phyloP scores from a whole-genome alignment of 306 rosid genomes.

The Dryas alaskensis region DNA sequence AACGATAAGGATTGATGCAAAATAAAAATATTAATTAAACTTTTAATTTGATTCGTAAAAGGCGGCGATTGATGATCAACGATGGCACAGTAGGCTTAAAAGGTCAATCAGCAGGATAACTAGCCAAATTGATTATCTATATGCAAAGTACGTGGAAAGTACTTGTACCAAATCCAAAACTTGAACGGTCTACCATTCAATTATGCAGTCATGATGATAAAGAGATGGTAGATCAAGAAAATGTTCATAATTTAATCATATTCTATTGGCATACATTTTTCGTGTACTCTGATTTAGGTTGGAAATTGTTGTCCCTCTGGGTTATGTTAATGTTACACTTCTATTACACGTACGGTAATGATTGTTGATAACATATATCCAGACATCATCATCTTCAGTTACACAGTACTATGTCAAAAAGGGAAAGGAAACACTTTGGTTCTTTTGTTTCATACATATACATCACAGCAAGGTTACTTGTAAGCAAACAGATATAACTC shows the following conservation, averaged over 20 bases:
- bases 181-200: background rate
- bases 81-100: background rate
- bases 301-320: background rate
- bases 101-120: background rate
- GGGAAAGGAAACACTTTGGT: background rate
- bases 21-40: background rate
- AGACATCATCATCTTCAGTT: too few relatives aligned
- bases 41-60: constrained; percentile 10
- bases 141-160: too few relatives aligned
- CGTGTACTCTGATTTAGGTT: background rate
- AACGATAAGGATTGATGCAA: background rate
- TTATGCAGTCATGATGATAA: background rate
- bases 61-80: background rate
- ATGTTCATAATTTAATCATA: constrained; percentile 4
- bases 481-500: too few relatives aligned
- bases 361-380: background rate
- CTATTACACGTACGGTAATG: background rate
- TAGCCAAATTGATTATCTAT: background rate
- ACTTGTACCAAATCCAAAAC: too few relatives aligned
- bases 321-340: background rate
- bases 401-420: background rate
- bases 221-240: background rate
- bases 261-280: background rate
- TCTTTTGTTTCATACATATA: background rate
- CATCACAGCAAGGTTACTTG: too few relatives aligned